Conservation (phyloP, 176 grass and related monocot species). For the Cocos nucifera region DNA sequence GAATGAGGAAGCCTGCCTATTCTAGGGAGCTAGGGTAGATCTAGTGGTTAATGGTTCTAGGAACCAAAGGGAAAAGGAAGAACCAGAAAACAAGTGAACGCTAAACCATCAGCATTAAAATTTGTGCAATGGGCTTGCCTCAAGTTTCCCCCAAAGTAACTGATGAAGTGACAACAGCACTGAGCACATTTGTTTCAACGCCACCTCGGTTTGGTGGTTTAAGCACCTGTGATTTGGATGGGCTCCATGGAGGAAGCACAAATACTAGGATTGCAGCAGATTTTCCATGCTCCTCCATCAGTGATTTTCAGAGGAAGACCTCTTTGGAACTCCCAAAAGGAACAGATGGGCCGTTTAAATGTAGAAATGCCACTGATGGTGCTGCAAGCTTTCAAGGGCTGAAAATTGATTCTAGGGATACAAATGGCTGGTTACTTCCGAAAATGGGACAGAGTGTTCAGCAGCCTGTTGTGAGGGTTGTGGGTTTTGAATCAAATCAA, state of each 20-base stretch:
- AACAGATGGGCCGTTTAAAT: conserved; percentile 21
- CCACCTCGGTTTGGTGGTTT: conserved; percentile 16
- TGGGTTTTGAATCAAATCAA: conserved; percentile 68
- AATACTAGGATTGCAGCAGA: conserved; percentile 8
- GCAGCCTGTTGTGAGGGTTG: conserved; percentile 45
- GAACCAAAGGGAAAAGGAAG: not conserved
- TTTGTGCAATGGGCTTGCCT: conserved; percentile 58
- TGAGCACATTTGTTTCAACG: conserved; percentile 31
- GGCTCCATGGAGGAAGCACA: conserved; percentile 22
- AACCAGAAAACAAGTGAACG: not conserved
- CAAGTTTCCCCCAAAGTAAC: conserved; percentile 32
- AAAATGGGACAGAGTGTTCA: conserved; percentile 29
- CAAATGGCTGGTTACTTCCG: conserved; percentile 27
- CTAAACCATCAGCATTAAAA: not conserved
- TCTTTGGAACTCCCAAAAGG: conserved; percentile 18
- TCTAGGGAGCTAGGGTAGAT: not conserved
- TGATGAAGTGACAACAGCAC: conserved; percentile 33
- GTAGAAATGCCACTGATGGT: conserved; percentile 17
- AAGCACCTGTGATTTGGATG: conserved; percentile 23
- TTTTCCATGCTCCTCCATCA: conserved; percentile 23
- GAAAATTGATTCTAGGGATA: conserved; percentile 36
- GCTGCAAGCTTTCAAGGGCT: conserved; percentile 27
- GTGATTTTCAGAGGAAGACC: conserved; percentile 40
- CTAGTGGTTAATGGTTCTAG: not conserved
- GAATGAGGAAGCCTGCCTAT: not conserved